These are phyloP conservation scores for Talaromyces adpressus DNA, from an alignment of 495 filamentous ascomycete species.

Conservation along the genomic window DNA sequence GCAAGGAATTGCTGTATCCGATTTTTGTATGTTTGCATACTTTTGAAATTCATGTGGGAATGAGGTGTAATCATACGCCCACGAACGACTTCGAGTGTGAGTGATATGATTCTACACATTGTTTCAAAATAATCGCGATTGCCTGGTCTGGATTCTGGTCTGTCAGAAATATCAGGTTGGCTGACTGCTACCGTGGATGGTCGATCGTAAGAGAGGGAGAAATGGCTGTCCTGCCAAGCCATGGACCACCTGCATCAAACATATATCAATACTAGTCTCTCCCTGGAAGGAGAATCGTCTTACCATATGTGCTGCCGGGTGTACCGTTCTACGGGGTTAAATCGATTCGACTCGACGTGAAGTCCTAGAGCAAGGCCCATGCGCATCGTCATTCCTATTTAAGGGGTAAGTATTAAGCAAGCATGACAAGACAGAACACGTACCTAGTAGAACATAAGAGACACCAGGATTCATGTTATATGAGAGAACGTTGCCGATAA, in stretches of 20 bases:
- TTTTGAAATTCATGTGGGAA: conserved; percentile 30
- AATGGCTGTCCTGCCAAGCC: conserved; percentile 55
- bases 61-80: conserved; percentile 37
- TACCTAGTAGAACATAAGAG: conserved; percentile 53
- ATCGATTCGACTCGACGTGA: conserved; percentile 43
- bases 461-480: conserved; percentile 61
- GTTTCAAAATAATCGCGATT: conserved; percentile 46
- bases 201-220: conserved; percentile 55
- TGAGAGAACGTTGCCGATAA: conserved; percentile 53
- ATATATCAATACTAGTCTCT: background rate
- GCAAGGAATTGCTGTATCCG: conserved; percentile 42
- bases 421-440: background rate
- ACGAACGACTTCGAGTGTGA: conserved; percentile 49
- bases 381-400: conserved; percentile 48
- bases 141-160: conserved; percentile 40
- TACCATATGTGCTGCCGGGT: conserved; percentile 37
- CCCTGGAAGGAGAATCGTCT: conserved; percentile 3
- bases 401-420: background rate
- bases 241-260: conserved; percentile 42
- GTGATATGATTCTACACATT: conserved; percentile 46
- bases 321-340: conserved; percentile 27
- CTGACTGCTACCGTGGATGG: conserved; percentile 47
- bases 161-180: conserved; percentile 43
- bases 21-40: conserved; percentile 45
- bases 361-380: conserved; percentile 54